Conservation (phyloP, 2,329 filamentous ascomycete species). For the Cryphonectria nitschkei region DNA sequence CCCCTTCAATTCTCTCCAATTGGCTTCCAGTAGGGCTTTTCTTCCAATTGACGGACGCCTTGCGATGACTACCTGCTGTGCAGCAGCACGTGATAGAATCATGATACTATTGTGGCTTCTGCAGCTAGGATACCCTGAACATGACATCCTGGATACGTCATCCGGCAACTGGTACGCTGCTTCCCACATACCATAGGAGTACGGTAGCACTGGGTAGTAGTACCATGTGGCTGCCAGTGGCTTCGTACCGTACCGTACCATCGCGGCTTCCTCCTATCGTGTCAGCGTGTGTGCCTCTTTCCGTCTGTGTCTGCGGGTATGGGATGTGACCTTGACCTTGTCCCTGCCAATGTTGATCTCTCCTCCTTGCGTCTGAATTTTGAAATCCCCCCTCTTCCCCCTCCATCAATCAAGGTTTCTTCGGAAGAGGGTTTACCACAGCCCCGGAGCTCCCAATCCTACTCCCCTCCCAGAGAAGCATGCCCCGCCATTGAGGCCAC, state of each 20-base stretch:
- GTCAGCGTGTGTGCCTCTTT: neutral
- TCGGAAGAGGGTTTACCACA: neutral
- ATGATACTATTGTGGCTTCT: neutral
- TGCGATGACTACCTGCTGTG: neutral
- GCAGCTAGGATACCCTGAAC: neutral
- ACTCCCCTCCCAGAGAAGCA: neutral
- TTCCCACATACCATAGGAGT: neutral
- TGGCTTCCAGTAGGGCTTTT: neutral
- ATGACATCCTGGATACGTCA: neutral
- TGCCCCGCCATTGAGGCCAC: neutral
- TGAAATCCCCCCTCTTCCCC: neutral
- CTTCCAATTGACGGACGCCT: too few relatives aligned
- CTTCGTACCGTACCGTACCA: neutral
- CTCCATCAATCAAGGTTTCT: neutral
- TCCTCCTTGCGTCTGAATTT: neutral
- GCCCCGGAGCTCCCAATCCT: slow-evolving; percentile 1
- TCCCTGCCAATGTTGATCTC: slow-evolving; percentile 1
- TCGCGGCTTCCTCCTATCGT: neutral
- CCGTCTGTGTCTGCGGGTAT: neutral
- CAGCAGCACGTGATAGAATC: neutral
- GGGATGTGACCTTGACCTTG: neutral
- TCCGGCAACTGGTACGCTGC: neutral
- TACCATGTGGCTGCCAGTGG: neutral
- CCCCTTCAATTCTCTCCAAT: neutral
- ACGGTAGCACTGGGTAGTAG: neutral